Evolutionary conservation across 176 grass and related monocot species (phyloP), one percentile per base, ranked within the genome.

Genomic region (Alopecurus myosuroides): DNA sequence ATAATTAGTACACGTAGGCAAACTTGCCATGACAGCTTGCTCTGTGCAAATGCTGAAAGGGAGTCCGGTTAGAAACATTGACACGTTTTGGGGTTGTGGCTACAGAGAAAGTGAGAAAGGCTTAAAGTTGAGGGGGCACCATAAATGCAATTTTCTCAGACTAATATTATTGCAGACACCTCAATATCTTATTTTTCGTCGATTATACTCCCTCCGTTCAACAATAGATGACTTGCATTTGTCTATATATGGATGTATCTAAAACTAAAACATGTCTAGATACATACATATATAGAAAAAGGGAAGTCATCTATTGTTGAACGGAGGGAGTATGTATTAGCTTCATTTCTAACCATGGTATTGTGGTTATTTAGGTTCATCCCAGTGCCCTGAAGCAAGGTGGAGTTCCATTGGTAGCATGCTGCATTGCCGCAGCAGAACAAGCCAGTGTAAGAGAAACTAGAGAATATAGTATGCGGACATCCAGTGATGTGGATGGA

Each of bases 351-450:
- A 35, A 37, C 74, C 29, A 46, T 88, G 46, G 49, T 77, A 30
- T 65, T 84, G 6, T 89, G 29, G 61, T 76, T 25, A 53, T 83
- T 85, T 85, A 98, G 96, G 88, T 98, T 85, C 96, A 98, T 89
- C 93, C 96, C 39, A 90, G 89, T 95, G 91, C 96, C 66, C 85
- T 98, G 87, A 95, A 98, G 82, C 80, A 90, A 80, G 93, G 93
- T 79, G 96, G 96, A 85, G 31, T 87, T 35, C 89, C 93, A 51
- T 81, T 98, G 77, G 72, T 98, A 85, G 86, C 91, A 26, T 95
- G 91, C 80, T 98, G 96, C 81, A 88, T 95, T 89, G 80, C 93
- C 83, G 93, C 96, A 78, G 93, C 96, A 83, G 91, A 95, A 89
- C 79, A 75, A 45, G 81, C 96, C 70, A 84, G 39, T 50, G 96